Conservation (phyloP, 148 eudicot species). For the Amaranthus hypochondriacus region DNA sequence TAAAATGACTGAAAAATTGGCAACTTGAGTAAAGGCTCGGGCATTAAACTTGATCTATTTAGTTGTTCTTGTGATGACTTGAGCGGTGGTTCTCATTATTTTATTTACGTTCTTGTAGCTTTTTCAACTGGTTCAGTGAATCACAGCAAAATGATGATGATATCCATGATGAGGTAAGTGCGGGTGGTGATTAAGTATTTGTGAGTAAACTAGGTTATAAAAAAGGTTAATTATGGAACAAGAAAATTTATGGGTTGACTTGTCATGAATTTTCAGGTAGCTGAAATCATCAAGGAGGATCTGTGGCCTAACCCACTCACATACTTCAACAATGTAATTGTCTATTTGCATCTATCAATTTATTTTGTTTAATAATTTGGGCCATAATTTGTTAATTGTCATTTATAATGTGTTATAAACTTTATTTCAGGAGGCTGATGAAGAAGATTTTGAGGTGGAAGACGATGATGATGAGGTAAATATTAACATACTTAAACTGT, state of each 20-base stretch:
- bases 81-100: not conserved
- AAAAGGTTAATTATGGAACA: not conserved
- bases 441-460: conserved; percentile 59
- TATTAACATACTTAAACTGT: not conserved
- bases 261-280: conserved; percentile 54
- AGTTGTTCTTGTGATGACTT: too few relatives aligned
- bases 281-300: conserved; percentile 94
- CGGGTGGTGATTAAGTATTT: not conserved
- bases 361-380: not conserved
- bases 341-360: not conserved
- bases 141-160: conserved; percentile 56
- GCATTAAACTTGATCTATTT: not conserved
- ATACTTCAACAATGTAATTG: conserved; percentile 70
- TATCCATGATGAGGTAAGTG: conserved; percentile 66
- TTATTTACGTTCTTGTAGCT: conserved; percentile 44
- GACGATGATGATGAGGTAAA: conserved; percentile 76
- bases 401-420: conserved; percentile 5
- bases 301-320: conserved; percentile 92
- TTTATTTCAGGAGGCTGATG: conserved; percentile 68
- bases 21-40: not conserved
- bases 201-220: too few relatives aligned
- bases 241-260: conserved; percentile 2
- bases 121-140: conserved; percentile 85
- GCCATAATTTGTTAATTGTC: not conserved
- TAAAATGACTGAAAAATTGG: not conserved